Evolutionary conservation across 768 basidiomycete species (phyloP).

Genomic region (Naganishia friedmannii): DNA sequence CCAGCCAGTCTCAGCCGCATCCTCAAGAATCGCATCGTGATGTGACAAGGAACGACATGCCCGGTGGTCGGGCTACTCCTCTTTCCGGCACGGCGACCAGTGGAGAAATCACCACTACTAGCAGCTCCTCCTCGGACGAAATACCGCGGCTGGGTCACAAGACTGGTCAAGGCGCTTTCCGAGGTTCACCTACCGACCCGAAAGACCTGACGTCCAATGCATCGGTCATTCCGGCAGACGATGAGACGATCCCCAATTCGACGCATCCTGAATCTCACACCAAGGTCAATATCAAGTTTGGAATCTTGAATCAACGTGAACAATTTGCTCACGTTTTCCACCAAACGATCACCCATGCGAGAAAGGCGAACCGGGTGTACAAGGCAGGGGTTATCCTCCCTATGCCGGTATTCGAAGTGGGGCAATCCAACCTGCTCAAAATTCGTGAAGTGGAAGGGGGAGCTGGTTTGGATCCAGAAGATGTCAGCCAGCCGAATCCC

Average conservation of each 20-base stretch:
- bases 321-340: conserved; percentile 43
- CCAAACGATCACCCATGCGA: conserved; percentile 32
- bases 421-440: conserved; percentile 38
- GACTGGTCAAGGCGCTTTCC: conserved; percentile 28
- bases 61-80: conserved; percentile 1
- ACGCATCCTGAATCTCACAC: conserved; percentile 17
- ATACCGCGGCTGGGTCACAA: not conserved
- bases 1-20: conserved; percentile 16
- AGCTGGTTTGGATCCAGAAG: conserved; percentile 15
- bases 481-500: not conserved
- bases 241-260: not conserved
- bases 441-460: conserved; percentile 29
- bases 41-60: not conserved
- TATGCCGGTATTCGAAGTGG: conserved; percentile 42
- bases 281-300: conserved; percentile 45
- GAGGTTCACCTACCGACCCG: conserved; percentile 16
- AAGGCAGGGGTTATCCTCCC: conserved; percentile 32
- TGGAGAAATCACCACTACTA: not conserved
- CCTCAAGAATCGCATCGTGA: conserved; percentile 13
- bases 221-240: conserved; percentile 25
- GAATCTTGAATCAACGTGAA: conserved; percentile 43
- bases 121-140: not conserved
- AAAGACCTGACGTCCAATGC: conserved; percentile 29
- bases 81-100: not conserved
- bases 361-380: conserved; percentile 26